A percentile compares a stretch with the other conserved stretches of the same genome.
phyloP scores from a whole-genome alignment of 1,139 yeast genomes.

The Entelexis sorbosivorans region DNA sequence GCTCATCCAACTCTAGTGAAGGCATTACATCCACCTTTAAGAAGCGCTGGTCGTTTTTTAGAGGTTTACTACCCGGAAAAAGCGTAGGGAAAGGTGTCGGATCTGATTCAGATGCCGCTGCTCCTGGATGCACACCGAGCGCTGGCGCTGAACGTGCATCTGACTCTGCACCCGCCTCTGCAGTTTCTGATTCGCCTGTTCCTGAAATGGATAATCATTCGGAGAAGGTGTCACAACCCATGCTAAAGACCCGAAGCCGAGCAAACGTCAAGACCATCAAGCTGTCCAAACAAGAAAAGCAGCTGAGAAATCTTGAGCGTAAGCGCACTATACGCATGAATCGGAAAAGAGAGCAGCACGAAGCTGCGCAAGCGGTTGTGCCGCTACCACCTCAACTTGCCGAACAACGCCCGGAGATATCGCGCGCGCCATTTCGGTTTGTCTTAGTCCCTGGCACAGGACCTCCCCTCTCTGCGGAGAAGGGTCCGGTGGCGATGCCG shows the following conservation, averaged over 20 bases:
- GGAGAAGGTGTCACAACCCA: neutral
- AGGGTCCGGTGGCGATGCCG: conserved; percentile 24
- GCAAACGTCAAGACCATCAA: neutral
- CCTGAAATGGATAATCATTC: neutral
- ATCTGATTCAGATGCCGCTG: neutral
- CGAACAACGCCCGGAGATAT: conserved; percentile 22
- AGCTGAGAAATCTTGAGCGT: neutral
- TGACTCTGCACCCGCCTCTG: neutral
- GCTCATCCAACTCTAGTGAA: neutral
- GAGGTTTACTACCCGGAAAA: neutral
- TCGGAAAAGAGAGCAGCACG: conserved; percentile 4
- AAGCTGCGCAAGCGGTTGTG: conserved; percentile 1
- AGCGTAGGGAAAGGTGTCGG: neutral
- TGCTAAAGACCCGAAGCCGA: neutral
- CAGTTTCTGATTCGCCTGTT: neutral
- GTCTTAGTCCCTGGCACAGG: conserved; percentile 16
- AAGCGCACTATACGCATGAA: neutral
- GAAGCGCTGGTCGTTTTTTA: neutral
- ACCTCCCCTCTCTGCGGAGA: conserved; percentile 2
- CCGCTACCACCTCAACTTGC: conserved; percentile 12
- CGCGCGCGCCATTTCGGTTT: conserved; percentile 21
- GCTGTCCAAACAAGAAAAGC: neutral
- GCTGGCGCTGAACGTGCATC: neutral
- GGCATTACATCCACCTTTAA: neutral
- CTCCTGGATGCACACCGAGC: too few species aligned